Base-by-base conservation (phyloP, 169 alveolate species). In the Plasmodium gonderi region DNA sequence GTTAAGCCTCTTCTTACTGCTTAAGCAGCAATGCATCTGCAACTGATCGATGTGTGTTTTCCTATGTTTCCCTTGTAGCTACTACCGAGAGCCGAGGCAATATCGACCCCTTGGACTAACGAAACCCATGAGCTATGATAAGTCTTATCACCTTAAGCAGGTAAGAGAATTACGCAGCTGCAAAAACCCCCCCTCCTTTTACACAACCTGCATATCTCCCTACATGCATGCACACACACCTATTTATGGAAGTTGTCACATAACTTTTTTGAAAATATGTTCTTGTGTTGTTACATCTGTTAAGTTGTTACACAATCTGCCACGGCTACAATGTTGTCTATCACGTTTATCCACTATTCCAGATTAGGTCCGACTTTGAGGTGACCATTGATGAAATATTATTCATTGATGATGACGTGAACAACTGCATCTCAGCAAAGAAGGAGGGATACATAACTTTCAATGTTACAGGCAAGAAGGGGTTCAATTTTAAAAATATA, bases 391-490 rank as follows among this genome's bases (percentile, higher is more conserved):
- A 82, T 31, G 92, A 82, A 29, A 82, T 82, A 1, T 31, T 82
- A 69, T 82, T 82, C 76, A 38, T 82, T 47, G 92, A 82, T 33
- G 92, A 82, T 11, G 92, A 82, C 60, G 31, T 82, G 69, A 82
- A 82, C 20, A 82, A 82, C 40, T 82, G 92, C 64, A 11, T 54
- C 60, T 82, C 92, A 12, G 92, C 92, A 0, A 23, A 72, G 29
- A 82, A 69, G n/a, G 92, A 82, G 40, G 92, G 92, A 9, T 82
- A 82, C 23, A 47, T 82, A 9, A 82, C 92, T 26, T 82, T 82
- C 36, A 82, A 82, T 54, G 92, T 82, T 7, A 82, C 60, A n/a
- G 92, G 92, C n/a, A 82, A 82, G 20, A 68, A 82, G 9, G 92
- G 92, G 29, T 82, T 82, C 60, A 82, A 82, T 54, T 82, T 82